Evolutionary conservation across 257 asterid genomes (phyloP), one percentile per base, ranked within the genome.

Genomic region (Galeopsis tetrahit): DNA sequence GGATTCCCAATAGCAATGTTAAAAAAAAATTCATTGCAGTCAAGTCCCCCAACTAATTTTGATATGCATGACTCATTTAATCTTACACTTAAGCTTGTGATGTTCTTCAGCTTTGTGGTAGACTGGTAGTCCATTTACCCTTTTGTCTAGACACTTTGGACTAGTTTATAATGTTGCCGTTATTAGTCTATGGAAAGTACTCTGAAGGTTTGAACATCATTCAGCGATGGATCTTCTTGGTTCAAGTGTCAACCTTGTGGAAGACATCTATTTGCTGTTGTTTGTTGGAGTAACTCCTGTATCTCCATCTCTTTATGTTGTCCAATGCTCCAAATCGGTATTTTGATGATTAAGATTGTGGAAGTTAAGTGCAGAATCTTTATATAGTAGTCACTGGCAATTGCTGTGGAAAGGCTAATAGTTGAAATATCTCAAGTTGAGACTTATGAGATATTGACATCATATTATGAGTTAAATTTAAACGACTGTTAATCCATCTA

Each of bases 331-430:
- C 52, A 75, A 21, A 67, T 6, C 28, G 10, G 36, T 61, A 13
- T 28, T 10, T 38, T 48, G 21, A 59, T 57, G 17, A 36, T 39
- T 21, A 49, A 36, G 32, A 2, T 63, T 9, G 2, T 9, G 63
- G 49, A 33, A 68, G 64, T 34, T 44, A 44, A n/a, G 56, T 56
- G 14, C 35, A 56, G 36, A 10, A 43, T 43, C 13, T 68, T 28
- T 39, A 17, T 44, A 5, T 60, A 59, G 79, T 60, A 59, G 79
- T 68, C 15, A 31, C 21, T n/a, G 33, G 44, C 58, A 46, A 56
- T 7, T 48, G 51, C 13, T 15, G 15, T 34, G 17, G 67, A 42
- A 51, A 53, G 34, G 31, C 38, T 7, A 43, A 53, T 53, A 63
- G 57, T 60, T 56, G 36, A 39, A 33, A 21, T 52, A 15, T 52